Conservation (phyloP, 2,329 filamentous ascomycete species). For the Botrytis sinoallii region DNA sequence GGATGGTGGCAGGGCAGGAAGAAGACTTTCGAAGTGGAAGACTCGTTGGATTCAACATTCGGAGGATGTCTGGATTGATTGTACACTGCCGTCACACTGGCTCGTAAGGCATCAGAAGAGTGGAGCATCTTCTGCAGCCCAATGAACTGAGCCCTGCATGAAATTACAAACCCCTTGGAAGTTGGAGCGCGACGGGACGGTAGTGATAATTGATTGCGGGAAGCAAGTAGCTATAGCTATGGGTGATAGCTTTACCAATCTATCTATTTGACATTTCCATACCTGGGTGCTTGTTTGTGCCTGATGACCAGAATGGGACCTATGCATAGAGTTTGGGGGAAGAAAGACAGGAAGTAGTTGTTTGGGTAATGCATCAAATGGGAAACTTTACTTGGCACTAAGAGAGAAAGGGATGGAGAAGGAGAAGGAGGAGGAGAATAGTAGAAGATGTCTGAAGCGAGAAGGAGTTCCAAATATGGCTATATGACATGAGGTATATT, state of each 20-base stretch:
- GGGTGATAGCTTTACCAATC: not conserved
- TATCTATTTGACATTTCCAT: not conserved
- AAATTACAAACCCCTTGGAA: not conserved
- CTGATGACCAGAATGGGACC: not conserved
- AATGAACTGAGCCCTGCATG: slow-evolving; percentile 10
- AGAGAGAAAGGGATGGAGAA: not conserved
- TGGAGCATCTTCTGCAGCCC: not conserved
- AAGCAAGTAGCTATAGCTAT: not conserved
- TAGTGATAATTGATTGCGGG: not conserved
- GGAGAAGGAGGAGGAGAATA: too few species aligned
- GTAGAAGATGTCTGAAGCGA: not conserved
- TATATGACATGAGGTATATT: not conserved
- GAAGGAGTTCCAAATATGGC: not conserved
- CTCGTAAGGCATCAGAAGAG: not conserved
- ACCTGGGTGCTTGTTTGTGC: not conserved
- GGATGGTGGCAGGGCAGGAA: not conserved
- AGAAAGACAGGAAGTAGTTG: not conserved
- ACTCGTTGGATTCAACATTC: not conserved
- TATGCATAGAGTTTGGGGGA: not conserved
- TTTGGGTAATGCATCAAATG: not conserved
- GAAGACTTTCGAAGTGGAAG: not conserved
- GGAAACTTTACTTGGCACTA: not conserved
- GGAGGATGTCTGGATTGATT: not conserved
- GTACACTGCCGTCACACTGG: not conserved
- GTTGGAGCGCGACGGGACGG: not conserved